Base-by-base conservation (phyloP, 768 basidiomycete species). In the Phlebiopsis flavidoalba region DNA sequence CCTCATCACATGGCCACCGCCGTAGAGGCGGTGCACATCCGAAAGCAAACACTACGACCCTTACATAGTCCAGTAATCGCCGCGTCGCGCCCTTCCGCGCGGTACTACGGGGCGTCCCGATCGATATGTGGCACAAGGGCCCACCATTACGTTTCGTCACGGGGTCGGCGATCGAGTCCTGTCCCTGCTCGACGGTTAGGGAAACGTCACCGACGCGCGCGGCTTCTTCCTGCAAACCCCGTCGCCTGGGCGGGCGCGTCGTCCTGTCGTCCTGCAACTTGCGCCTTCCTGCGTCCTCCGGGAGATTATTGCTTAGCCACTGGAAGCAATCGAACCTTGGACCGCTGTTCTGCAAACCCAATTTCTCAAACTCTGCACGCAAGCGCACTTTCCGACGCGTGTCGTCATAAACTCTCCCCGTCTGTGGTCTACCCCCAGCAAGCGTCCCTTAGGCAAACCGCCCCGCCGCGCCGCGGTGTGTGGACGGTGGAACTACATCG, bases 401-500 rank as follows among this genome's bases (percentile, higher is more conserved):
- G n/a, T n/a, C n/a, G n/a, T n/a, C n/a, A n/a, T n/a, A n/a, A n/a
- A n/a, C n/a, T n/a, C n/a, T n/a, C n/a, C n/a, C n/a, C n/a, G n/a
- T n/a, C n/a, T n/a, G n/a, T n/a, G n/a, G n/a, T n/a, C n/a, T n/a
- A n/a, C n/a, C n/a, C n/a, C n/a, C n/a, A n/a, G n/a, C n/a, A n/a
- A n/a, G n/a, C n/a, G n/a, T n/a, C n/a, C n/a, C n/a, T n/a, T n/a
- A n/a, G n/a, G n/a, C n/a, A n/a, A n/a, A n/a, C n/a, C n/a, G n/a
- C n/a, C n/a, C n/a, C n/a, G n/a, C 3, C 40, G 19, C 49, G 55
- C 8, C 33, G 33, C 57, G 31, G 19, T 4, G 4, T 12, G 46
- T 62, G 17, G 62, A 63, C 33, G n/a, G 35, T 63, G 31, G 50
- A 63, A 26, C 62, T 33, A 12, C 53, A 59, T 22, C 33, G 59